phyloP scores from a whole-genome alignment of 768 basidiomycete genomes.

The Leccinum disarticulatum region DNA sequence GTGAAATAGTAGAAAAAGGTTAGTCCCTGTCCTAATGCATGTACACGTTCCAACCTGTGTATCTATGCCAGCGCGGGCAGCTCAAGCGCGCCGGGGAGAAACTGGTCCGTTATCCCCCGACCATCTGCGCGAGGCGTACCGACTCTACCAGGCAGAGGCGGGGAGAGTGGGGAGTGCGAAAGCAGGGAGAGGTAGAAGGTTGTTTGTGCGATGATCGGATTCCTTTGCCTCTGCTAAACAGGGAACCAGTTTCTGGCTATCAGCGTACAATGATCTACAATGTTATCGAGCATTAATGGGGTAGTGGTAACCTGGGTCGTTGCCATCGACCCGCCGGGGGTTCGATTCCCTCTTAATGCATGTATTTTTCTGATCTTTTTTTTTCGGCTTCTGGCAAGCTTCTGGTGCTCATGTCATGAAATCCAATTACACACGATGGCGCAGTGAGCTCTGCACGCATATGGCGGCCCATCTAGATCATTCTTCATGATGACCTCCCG shows the following conservation, averaged over 20 bases:
- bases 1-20: conserved; percentile 91
- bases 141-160: conserved; percentile 77
- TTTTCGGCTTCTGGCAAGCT: too few species aligned
- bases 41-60: neutral
- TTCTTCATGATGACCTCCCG: conserved; percentile 11
- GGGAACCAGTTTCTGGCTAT: neutral
- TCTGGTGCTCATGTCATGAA: too few species aligned
- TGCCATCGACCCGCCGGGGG: conserved; percentile 82
- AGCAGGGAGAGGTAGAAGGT: conserved; percentile 63
- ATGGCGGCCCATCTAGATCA: neutral
- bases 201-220: conserved; percentile 60
- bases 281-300: conserved; percentile 32
- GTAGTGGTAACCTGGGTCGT: conserved; percentile 69
- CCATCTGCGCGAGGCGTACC: conserved; percentile 87
- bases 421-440: conserved; percentile 11
- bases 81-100: conserved; percentile 71
- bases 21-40: neutral
- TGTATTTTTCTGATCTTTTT: too few species aligned
- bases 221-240: neutral
- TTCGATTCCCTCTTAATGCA: conserved; percentile 61
- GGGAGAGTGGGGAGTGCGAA: conserved; percentile 79
- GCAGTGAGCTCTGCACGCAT: conserved; percentile 8
- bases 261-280: neutral
- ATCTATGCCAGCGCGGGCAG: conserved; percentile 58
- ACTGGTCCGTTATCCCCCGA: conserved; percentile 82